Base-by-base conservation (phyloP, 352 stramenopile genomes). In the Phytophthora europaea region DNA sequence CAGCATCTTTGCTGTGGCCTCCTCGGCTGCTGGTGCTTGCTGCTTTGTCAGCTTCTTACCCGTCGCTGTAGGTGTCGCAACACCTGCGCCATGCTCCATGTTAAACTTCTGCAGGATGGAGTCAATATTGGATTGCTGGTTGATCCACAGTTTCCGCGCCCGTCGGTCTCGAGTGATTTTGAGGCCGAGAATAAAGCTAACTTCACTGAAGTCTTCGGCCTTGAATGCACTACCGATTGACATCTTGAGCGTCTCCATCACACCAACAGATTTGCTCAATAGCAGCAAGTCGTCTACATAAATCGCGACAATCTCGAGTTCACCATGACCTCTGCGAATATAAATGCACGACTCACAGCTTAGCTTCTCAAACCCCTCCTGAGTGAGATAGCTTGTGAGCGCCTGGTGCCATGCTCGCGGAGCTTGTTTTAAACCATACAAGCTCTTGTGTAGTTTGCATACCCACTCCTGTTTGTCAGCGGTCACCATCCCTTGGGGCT, bases 221-320 rank as follows among this genome's bases (percentile, higher is more conserved):
- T 64, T 68, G 51, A 75, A 75, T 0, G 38, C 22, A 4, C 20
- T 23, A 6, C 2, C 7, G 23, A 78, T 66, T 0, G n/a, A 28
- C 3, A 18, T 0, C 45, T 72, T 78, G 33, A 65, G 1, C 12
- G 3, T 1, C 2, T 26, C 15, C 18, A 66, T 57, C 0, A 36
- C 61, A 1, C 0, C 45, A n/a, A 5, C 7, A 0, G 31, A 28
- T 15, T 56, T 57, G 2, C 16, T n/a, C 2, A 77, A 18, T 0
- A 70, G 4, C 6, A 77, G 7, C 3, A 77, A 28, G 31, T 77
- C 54, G n/a, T 77, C 53, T 12, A 73, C 65, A 18, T 77, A 73
- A 12, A 77, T 70, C 0, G 58, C 58, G 0, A 77, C 48, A 5
- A 69, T 40, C 7, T 60, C 43, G 0, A 54, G 13, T 4, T 54